Percentiles rank a stretch among this genome's conserved stretches.
phyloP scores from a whole-genome alignment of 306 rosid species.

The Pueraria montana region DNA sequence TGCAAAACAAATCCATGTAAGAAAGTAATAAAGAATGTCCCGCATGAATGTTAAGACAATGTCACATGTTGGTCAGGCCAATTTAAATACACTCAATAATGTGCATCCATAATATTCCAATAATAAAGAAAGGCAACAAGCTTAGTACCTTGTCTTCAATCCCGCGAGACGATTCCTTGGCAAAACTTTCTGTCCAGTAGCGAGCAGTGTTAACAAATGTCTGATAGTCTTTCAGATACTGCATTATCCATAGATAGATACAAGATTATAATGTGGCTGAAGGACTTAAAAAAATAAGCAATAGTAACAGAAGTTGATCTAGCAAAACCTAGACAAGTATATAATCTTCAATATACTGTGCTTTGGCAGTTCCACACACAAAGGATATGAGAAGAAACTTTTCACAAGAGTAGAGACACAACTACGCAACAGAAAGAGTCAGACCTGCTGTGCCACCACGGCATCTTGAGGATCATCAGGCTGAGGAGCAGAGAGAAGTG shows the following conservation, averaged over 20 bases:
- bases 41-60: background rate
- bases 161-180: conserved; percentile 81
- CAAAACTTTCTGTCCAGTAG: conserved; percentile 97
- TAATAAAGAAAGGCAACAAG: conserved; percentile 8
- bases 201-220: conserved; percentile 92
- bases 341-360: conserved; percentile 1
- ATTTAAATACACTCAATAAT: conserved; percentile 31
- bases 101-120: conserved; percentile 25
- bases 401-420: conserved; percentile 8
- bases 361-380: conserved; percentile 17
- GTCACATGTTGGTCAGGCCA: background rate
- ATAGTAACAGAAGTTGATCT: background rate
- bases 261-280: conserved; percentile 20
- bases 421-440: conserved; percentile 16
- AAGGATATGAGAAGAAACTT: background rate
- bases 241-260: conserved; percentile 48
- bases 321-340: conserved; percentile 6
- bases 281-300: conserved; percentile 11
- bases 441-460: conserved; percentile 96
- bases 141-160: conserved; percentile 83
- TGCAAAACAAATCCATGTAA: background rate
- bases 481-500: conserved; percentile 95
- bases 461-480: conserved; percentile 99
- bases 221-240: conserved; percentile 88
- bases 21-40: conserved; percentile 20